Percentiles rank a stretch among this genome's conserved stretches.
phyloP scores from a whole-genome alignment of 805 yeast genomes.

The Yamadazyma philogaea region DNA sequence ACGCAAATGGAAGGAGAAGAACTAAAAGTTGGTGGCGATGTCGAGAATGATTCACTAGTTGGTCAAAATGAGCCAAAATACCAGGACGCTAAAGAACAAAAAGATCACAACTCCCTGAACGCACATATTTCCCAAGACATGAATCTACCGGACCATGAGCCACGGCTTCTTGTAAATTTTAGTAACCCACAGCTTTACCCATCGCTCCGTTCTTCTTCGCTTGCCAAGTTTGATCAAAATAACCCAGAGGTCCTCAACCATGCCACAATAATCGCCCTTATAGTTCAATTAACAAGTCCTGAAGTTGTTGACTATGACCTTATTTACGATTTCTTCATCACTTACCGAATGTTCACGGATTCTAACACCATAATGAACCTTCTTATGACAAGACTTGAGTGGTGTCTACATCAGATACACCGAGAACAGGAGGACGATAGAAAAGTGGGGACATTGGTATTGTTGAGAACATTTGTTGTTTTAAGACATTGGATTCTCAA shows the following conservation, averaged over 20 bases:
- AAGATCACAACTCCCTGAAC: no score
- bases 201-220: constrained; percentile 17
- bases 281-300: constrained; percentile 68
- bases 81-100: no score
- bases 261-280: constrained; percentile 44
- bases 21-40: no score
- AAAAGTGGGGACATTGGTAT: constrained; percentile 58
- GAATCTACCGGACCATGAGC: no score
- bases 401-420: constrained; percentile 58
- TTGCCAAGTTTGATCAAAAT: constrained; percentile 34
- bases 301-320: constrained; percentile 71
- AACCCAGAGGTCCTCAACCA: constrained; percentile 32
- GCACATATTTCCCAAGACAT: no score
- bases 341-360: constrained; percentile 69
- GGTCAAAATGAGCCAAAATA: no score
- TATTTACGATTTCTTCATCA: constrained; percentile 80
- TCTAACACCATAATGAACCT: constrained; percentile 57
- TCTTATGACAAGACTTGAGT: constrained; percentile 61
- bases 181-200: constrained; percentile 24
- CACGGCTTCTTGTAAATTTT: no score
- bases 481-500: constrained; percentile 87
- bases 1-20: no score
- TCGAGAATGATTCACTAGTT: no score
- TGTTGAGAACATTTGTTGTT: constrained; percentile 81
- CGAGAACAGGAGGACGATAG: constrained; percentile 23